A percentile compares a stretch with the other conserved stretches of the same genome.
Conservation (phyloP, 176 grass and related monocot species). For the Oryza brachyantha region DNA sequence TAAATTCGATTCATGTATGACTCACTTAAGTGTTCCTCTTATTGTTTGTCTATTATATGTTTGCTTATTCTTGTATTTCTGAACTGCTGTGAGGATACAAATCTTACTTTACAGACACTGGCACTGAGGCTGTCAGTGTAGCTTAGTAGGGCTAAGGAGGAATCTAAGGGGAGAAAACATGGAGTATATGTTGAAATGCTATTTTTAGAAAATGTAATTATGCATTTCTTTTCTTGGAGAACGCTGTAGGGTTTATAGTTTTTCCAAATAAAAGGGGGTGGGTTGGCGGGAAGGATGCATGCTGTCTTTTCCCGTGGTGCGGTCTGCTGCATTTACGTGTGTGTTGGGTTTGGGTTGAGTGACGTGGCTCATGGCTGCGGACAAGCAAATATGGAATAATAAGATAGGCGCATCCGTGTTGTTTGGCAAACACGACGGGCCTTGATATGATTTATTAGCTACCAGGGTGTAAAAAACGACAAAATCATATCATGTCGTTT, state of each 20-base stretch:
- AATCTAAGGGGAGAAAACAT: not conserved
- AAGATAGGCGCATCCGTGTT: not conserved
- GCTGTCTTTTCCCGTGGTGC: not conserved
- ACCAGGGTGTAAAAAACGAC: not conserved
- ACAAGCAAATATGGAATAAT: not conserved
- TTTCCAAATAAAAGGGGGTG: not conserved
- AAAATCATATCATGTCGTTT: not conserved
- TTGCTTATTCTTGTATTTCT: not conserved
- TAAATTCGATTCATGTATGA: not conserved
- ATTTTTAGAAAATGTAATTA: not conserved
- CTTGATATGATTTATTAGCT: not conserved
- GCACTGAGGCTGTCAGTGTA: not conserved
- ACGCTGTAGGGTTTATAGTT: not conserved
- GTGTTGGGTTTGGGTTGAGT: not conserved
- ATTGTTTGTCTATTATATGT: not conserved
- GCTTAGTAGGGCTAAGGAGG: not conserved
- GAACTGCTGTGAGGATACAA: conserved; percentile 2
- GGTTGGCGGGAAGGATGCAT: not conserved
- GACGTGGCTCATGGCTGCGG: not conserved
- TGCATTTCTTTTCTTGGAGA: not conserved
- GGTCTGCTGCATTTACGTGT: not conserved
- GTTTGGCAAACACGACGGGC: conserved; percentile 2
- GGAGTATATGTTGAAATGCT: not conserved
- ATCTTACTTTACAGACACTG: conserved; percentile 7
- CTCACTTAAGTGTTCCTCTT: not conserved